Conservation (phyloP, 257 asterid species). For the Solanum sitiens region DNA sequence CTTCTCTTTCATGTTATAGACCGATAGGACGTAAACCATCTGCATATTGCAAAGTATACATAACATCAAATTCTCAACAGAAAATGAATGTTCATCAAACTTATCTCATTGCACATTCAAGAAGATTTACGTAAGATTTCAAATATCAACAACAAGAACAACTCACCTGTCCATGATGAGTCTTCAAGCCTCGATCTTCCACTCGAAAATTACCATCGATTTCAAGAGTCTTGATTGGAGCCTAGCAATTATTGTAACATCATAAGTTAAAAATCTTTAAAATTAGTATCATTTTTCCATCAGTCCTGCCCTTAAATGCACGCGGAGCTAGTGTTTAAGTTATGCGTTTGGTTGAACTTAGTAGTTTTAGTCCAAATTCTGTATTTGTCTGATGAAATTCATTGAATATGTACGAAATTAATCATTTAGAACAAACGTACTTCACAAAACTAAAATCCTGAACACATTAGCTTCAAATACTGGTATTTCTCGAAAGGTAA, state of each 20-base stretch:
- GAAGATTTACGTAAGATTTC: not conserved
- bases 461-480: not conserved
- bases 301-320: not conserved
- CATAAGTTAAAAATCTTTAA: not conserved
- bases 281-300: not conserved
- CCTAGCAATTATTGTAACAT: constrained; percentile 24
- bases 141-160: not conserved
- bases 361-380: not conserved
- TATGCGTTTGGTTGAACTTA: not conserved
- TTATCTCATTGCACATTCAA: too few species aligned
- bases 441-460: not conserved
- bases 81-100: not conserved
- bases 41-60: constrained; percentile 15
- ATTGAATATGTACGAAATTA: not conserved
- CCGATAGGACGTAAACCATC: constrained; percentile 87
- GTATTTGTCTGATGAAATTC: not conserved
- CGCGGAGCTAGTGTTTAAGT: not conserved
- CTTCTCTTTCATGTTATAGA: constrained; percentile 79
- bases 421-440: not conserved
- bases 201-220: constrained; percentile 90
- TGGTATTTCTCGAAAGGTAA: not conserved
- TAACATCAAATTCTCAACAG: not conserved
- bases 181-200: constrained; percentile 91
- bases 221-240: constrained; percentile 73
- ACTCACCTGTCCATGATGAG: constrained; percentile 93